Base-by-base conservation (phyloP, 768 basidiomycete species). In the Hortiboletus flavorubellus region DNA sequence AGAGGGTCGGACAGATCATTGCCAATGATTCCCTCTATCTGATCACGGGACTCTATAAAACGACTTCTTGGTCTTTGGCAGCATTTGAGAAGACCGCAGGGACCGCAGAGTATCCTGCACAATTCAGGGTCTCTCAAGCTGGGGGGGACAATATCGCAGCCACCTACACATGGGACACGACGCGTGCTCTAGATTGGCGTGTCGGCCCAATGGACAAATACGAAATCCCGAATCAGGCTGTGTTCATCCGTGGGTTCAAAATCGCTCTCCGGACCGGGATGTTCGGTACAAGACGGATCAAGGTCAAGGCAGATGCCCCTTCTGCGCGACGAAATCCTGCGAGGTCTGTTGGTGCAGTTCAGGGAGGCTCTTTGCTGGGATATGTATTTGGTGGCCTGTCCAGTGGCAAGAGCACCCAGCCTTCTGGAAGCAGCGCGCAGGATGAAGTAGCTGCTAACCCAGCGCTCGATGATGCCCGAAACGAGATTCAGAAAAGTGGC, bases 21-120 rank as follows among this genome's bases (percentile, higher is more conserved):
- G 51, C 49, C 11, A 59, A 65, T 30, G 67, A 68, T 29, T 59
- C 66, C 7, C 60, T 70, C 2, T 72, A 72, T 35, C 47, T 72
- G 29, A 65, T 72, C 30, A 72, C 55, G 1, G 55, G 40, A 12
- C 5, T 40, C 5, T 15, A 44, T 23, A 55, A 51, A 31, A 12
- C 49, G 1, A 33, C 15, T 3, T 61, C 68, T 5, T 72, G 71
- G 70, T 70, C 68, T 18, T 51, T 69, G 16, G 71, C 69, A 2
- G 54, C 64, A 7, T 65, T 59, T 16, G 51, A 47, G 23, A 43
- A 57, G 38, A 31, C 43, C 3, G 34, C 11, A 3, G 55, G 49
- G 1, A 48, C 9, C 2, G 48, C 30, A 4, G 49, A 58, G 3
- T 42, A 53, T 12, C 23, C 47, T 5, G 58, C 55, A 1, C 44